Evolutionary conservation across 768 basidiomycete species (phyloP).

Genomic region (Mrakia frigida): DNA sequence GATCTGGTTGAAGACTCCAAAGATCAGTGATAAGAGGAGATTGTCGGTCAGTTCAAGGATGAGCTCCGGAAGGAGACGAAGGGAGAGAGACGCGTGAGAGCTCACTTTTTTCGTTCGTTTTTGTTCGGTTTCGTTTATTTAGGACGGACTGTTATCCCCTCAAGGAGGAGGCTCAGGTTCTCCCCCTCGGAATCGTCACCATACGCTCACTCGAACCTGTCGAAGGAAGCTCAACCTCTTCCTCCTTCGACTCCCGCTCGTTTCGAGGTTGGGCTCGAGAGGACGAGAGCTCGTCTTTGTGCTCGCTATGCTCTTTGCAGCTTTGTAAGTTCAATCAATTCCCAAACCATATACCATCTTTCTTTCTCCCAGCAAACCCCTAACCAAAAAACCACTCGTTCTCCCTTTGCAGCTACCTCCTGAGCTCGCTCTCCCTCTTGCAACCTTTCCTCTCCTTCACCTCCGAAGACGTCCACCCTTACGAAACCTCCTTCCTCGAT

Average conservation of each 20-base stretch:
- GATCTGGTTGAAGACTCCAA: too few relatives aligned
- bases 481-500: background rate
- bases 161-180: too few relatives aligned
- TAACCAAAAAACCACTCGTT: background rate
- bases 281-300: background rate
- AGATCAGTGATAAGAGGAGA: too few relatives aligned
- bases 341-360: background rate
- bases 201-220: background rate
- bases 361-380: background rate
- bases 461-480: background rate
- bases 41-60: too few relatives aligned
- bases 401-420: background rate
- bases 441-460: background rate
- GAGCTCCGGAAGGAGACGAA: too few relatives aligned
- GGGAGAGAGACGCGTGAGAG: background rate
- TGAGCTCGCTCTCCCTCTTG: background rate
- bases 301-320: background rate
- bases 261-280: background rate
- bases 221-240: background rate
- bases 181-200: too few relatives aligned
- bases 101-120: too few relatives aligned
- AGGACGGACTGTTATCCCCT: too few relatives aligned
- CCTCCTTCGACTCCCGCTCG: background rate
- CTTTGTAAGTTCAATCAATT: background rate
- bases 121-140: too few relatives aligned